phyloP scores from a whole-genome alignment of 1,284 basidiomycete species.

The Phylloboletellus chloephorus region DNA sequence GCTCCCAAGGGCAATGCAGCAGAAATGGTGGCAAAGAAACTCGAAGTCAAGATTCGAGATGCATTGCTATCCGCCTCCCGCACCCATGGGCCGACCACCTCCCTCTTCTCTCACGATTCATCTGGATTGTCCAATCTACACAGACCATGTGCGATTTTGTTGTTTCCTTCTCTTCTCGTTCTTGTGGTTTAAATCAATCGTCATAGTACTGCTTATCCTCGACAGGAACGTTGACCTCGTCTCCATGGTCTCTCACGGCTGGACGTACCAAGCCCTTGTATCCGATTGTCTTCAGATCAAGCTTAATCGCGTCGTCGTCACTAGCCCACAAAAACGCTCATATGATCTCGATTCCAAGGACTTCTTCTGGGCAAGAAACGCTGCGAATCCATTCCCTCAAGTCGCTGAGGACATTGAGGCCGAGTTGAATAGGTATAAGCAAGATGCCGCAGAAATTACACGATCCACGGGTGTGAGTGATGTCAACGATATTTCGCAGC shows the following conservation, averaged over 20 bases:
- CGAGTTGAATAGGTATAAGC: slow-evolving; percentile 93
- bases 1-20: slow-evolving; percentile 95
- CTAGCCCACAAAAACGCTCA: slow-evolving; percentile 70
- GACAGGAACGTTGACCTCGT: slow-evolving; percentile 96
- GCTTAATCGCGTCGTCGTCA: slow-evolving; percentile 89
- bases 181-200: slow-evolving; percentile 11
- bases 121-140: slow-evolving; percentile 72
- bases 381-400: slow-evolving; percentile 94
- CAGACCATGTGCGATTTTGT: slow-evolving; percentile 63
- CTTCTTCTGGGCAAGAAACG: slow-evolving; percentile 99
- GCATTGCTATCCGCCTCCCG: slow-evolving; percentile 81
- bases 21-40: slow-evolving; percentile 95
- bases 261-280: slow-evolving; percentile 98
- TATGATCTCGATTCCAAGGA: slow-evolving; percentile 98
- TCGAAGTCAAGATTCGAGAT: slow-evolving; percentile 91
- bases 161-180: not conserved
- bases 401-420: slow-evolving; percentile 97
- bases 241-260: slow-evolving; percentile 93
- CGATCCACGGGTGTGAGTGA: slow-evolving; percentile 94
- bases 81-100: slow-evolving; percentile 46
- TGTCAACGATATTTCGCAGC: slow-evolving; percentile 90
- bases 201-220: slow-evolving; percentile 81
- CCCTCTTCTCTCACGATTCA: slow-evolving; percentile 69
- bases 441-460: slow-evolving; percentile 96
- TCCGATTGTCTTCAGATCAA: slow-evolving; percentile 98